Evolutionary conservation across 179 eudicot species (phyloP).

Genomic region (Silene vulgaris): DNA sequence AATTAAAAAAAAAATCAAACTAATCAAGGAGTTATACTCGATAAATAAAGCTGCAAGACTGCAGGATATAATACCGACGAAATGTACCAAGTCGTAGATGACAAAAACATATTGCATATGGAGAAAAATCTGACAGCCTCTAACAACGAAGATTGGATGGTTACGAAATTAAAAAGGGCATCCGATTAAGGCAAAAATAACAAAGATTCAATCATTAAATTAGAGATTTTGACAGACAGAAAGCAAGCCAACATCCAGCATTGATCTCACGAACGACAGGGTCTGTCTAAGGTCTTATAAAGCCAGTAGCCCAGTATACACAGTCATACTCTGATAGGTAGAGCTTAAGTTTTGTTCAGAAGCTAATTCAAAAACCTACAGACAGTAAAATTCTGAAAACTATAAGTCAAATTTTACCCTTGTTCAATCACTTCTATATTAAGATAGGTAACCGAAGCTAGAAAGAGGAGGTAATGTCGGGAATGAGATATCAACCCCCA

Average conservation of each 20-base stretch:
- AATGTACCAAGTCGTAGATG: no score
- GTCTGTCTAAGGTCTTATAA: neutral
- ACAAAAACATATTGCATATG: slow-evolving; percentile 2
- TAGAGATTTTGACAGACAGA: neutral
- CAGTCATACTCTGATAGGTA: neutral
- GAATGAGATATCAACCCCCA: slow-evolving; percentile 6
- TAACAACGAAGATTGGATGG: neutral
- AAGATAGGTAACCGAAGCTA: neutral
- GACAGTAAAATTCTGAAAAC: neutral
- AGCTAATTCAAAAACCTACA: neutral
- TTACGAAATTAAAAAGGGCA: neutral
- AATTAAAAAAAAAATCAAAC: neutral
- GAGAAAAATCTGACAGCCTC: neutral
- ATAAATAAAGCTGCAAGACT: no score
- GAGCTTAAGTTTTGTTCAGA: neutral
- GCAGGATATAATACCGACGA: no score
- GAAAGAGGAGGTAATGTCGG: neutral
- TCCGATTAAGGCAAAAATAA: neutral
- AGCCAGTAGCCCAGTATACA: neutral
- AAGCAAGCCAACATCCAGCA: no score
- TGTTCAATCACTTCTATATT: neutral
- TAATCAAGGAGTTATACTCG: neutral
- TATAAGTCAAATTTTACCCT: neutral
- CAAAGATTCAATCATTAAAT: neutral
- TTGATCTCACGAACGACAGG: no score